phyloP scores from a whole-genome alignment of 768 basidiomycete species.

The Dictyophora rubrovolvata region DNA sequence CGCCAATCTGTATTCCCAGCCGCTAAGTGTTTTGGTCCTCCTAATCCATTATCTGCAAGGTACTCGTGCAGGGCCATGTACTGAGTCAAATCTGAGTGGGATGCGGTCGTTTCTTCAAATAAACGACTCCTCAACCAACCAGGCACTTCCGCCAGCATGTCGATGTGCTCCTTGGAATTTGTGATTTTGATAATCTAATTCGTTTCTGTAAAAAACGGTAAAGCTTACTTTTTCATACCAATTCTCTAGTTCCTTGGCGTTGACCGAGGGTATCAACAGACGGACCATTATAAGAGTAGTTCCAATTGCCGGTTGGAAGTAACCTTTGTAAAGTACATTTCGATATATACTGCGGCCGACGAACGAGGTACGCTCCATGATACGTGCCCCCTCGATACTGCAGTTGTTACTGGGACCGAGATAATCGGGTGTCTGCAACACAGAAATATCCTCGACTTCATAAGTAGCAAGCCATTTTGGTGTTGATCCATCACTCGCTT shows the following conservation, averaged over 20 bases:
- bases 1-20: conserved; percentile 38
- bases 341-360: conserved; percentile 26
- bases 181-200: background rate
- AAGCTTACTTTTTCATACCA: conserved; percentile 18
- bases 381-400: conserved; percentile 12
- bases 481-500: conserved; percentile 23
- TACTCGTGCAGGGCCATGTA: conserved; percentile 39
- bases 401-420: conserved; percentile 25
- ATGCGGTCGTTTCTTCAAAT: conserved; percentile 18
- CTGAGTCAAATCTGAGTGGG: conserved; percentile 16
- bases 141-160: conserved; percentile 30
- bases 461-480: conserved; percentile 29
- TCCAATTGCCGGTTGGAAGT: conserved; percentile 6
- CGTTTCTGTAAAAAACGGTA: background rate
- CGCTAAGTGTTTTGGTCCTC: conserved; percentile 26
- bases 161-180: conserved; percentile 18
- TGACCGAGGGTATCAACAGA: conserved; percentile 16
- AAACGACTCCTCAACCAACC: conserved; percentile 36
- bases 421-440: conserved; percentile 25
- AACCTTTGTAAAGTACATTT: background rate
- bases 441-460: conserved; percentile 24
- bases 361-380: conserved; percentile 22
- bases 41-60: conserved; percentile 23
- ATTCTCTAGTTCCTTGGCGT: conserved; percentile 20
- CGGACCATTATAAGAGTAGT: conserved; percentile 19